Evolutionary conservation across 768 basidiomycete species (phyloP).

Genomic region (Russula dissimulans): DNA sequence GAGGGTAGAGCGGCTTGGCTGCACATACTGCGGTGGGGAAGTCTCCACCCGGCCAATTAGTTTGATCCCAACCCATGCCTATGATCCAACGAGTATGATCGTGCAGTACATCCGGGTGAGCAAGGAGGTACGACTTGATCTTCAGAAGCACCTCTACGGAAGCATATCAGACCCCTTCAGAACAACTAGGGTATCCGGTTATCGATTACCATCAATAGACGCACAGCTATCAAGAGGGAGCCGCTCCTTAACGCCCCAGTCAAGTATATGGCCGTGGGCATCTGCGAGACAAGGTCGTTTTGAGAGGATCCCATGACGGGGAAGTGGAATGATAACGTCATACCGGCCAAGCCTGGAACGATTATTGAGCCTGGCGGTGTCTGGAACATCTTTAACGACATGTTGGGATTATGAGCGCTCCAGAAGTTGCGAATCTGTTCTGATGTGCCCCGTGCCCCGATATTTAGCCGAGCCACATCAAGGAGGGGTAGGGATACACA

Average conservation of each 20-base stretch:
- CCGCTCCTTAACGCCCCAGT: conserved; percentile 62
- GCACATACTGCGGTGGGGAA: conserved; percentile 66
- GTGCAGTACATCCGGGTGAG: conserved; percentile 45
- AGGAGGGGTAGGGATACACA: conserved; percentile 15
- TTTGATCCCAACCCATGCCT: conserved; percentile 95
- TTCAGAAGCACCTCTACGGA: conserved; percentile 50
- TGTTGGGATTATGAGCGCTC: conserved; percentile 25
- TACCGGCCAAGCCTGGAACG: conserved; percentile 69
- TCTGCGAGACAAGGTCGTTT: conserved; percentile 33
- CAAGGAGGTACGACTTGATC: conserved; percentile 48
- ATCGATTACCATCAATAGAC: conserved; percentile 47
- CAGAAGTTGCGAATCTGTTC: conserved; percentile 22
- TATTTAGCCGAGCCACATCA: too few species aligned
- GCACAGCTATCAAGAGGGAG: conserved; percentile 50
- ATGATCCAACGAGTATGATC: conserved; percentile 62
- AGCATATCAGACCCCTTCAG: not conserved
- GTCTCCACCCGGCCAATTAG: conserved; percentile 43
- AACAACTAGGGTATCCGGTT: not conserved
- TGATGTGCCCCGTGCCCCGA: not conserved
- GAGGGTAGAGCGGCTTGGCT: not conserved
- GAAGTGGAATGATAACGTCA: not conserved
- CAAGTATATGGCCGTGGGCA: conserved; percentile 70
- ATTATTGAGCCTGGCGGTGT: conserved; percentile 36
- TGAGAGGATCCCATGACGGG: not conserved
- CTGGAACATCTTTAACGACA: conserved; percentile 21